Base-by-base conservation (phyloP, 2,329 filamentous ascomycete species). In the Aspergillus sp. region DNA sequence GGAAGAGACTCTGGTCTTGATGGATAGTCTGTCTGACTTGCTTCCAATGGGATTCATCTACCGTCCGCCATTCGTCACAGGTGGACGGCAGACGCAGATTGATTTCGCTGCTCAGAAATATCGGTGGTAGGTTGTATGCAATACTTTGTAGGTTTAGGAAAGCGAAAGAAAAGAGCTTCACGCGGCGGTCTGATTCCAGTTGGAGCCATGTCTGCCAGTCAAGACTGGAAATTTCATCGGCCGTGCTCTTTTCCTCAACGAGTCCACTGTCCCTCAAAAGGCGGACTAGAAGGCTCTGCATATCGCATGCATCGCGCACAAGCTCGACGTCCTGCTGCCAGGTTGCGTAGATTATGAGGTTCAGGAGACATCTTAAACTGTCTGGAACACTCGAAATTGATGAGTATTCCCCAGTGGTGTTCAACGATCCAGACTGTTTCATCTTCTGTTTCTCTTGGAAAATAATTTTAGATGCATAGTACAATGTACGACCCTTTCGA, bases 401-500 rank as follows among this genome's bases (percentile, higher is more conserved):
- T 27, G 24, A 27, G 24, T 27, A 8, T 27, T 7, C 24, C 8
- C 24, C 24, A 7, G 24, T 8, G 7, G 24, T 2, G 2, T 8
- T 27, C 0, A 2, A 27, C 0, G 7, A 1, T 8, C 19, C 19
- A 20, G 19, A 20, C 19, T 20, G 19, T 27, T 8, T 27, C 7
- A 3, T 8, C 24, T 27, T 27, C 24, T 27, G 24, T 3, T 27
- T 27, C 61, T 88, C 84, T 2, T 88, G 75, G n/a, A 87, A 78
- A 51, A 89, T 86, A 86, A 71, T 37, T 85, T 80, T 59, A 84
- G 77, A 27, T 86, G 74, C 2, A 83, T 84, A 3, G 82, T 87
- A 19, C 3, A 68, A 53, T 6, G 44, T 5, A 3, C 44, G 47
- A 20, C 57, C 57, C 54, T 60, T 59, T 4, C 59, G 54, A 44